Conservation (phyloP, 202 grass and related monocot genomes). For the Elaeis oleifera region DNA sequence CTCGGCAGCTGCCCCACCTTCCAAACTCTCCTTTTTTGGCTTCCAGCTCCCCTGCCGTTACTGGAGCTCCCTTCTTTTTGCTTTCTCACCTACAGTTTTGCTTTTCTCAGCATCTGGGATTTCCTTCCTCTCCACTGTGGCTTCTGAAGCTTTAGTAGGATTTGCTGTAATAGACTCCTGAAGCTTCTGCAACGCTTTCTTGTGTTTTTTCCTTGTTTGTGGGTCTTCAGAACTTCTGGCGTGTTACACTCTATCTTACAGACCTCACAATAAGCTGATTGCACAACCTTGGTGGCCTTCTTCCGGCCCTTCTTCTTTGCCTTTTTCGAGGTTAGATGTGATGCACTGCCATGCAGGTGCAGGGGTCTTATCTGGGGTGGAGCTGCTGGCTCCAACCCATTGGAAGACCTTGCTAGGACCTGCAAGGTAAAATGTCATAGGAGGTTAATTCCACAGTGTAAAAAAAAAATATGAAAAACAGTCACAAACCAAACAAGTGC, state of each 20-base stretch:
- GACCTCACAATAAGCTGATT: constrained; percentile 46
- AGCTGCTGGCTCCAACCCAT: constrained; percentile 26
- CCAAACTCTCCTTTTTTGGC: constrained; percentile 50
- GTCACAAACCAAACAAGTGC: too few relatives aligned
- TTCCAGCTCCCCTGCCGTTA: constrained; percentile 40
- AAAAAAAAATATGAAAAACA: too few relatives aligned
- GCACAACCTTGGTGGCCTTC: constrained; percentile 36
- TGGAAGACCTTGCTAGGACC: constrained; percentile 37
- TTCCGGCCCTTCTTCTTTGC: not conserved
- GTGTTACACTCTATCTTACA: constrained; percentile 69
- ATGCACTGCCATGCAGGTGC: constrained; percentile 8
- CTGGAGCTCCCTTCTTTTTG: constrained; percentile 35
- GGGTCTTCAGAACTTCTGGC: constrained; percentile 41
- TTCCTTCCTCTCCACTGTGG: constrained; percentile 11
- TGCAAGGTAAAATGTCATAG: not conserved
- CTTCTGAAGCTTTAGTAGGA: constrained; percentile 25
- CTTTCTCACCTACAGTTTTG: constrained; percentile 18
- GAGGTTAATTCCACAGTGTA: too few relatives aligned
- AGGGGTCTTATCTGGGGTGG: constrained; percentile 17
- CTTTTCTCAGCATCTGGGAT: constrained; percentile 1
- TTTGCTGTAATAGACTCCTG: constrained; percentile 46
- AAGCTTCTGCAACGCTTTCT: constrained; percentile 71
- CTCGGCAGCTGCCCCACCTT: constrained; percentile 46
- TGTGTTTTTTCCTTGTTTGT: constrained; percentile 78
- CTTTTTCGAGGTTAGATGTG: constrained; percentile 6